Evolutionary conservation across 148 eudicot genomes (phyloP), one percentile per base, ranked within the genome.

Genomic region (Chenopodium formosanum): DNA sequence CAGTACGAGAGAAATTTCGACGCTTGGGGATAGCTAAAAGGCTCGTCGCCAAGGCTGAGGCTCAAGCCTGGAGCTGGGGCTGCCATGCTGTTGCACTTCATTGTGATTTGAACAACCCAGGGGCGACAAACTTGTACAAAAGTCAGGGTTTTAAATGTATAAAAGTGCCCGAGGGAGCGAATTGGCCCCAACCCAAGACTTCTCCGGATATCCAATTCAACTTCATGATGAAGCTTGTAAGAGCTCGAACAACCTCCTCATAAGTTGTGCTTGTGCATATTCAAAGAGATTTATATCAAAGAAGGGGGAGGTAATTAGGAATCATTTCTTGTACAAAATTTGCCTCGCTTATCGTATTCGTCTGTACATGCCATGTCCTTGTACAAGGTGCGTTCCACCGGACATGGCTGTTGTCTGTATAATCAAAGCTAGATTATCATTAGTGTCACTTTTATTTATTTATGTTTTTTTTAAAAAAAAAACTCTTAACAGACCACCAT

Each of bases 151-250:
- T 91, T 74, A 92, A 77, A 83, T 84, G 88, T 72, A 83, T 95
- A 67, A 90, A 85, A 79, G 88, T 93, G 19, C 97, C 98, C 7
- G 91, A 91, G 77, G 94, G 89, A 32, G 97, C 97, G 20, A 93
- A 88, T 27, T 95, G 98, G 98, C 98, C 98, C 6, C 93, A 91
- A 72, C 98, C 98, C 70, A 95, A 81, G 86, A 93, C 91, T 58
- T 85, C 98, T 27, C 92, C 92, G 9, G 93, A 92, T 70, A 70
- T 91, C 63, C 84, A 90, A 66, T 93, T 93, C 82, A 86, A 69
- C 82, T 95, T 95, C 88, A 93, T 94, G 98, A 93, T 94, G 93
- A 94, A 94, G 88, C 94, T 92, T 73, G 84, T 94, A 14, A 87
- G 83, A 47, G 65, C 79, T 65, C 80, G 81, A 32, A 72, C 56